A percentile compares a stretch with the other conserved stretches of the same genome.
Evolutionary conservation across 1,284 basidiomycete species (phyloP).

Genomic region (Fomitiporia mediterranea): DNA sequence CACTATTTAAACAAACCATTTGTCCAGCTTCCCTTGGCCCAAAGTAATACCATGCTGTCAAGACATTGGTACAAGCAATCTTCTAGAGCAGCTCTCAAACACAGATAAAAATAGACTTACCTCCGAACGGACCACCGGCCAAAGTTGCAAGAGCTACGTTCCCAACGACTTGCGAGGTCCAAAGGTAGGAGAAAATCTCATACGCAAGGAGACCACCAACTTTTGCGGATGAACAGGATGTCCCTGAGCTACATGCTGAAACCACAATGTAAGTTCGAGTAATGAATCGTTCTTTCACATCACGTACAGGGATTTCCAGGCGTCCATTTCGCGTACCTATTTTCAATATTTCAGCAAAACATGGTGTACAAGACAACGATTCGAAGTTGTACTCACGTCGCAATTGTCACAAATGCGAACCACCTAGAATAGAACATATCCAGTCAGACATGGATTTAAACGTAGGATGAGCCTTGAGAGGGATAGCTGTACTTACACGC

Average conservation of each 20-base stretch:
- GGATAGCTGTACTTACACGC: conserved; percentile 45
- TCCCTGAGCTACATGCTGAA: conserved; percentile 38
- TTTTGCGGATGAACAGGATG: conserved; percentile 46
- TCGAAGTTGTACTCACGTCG: conserved; percentile 45
- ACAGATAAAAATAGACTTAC: conserved; percentile 33
- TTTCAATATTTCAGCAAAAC: not conserved
- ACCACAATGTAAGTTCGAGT: no score
- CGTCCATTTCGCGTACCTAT: conserved; percentile 71
- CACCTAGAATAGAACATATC: no score
- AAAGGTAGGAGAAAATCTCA: conserved; percentile 77
- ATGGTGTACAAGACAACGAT: not conserved
- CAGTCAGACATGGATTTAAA: conserved; percentile 12
- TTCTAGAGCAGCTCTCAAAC: not conserved
- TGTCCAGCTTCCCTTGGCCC: conserved; percentile 55
- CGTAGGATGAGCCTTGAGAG: no score
- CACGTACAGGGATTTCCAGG: conserved; percentile 62
- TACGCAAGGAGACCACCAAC: conserved; percentile 74
- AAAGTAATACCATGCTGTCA: conserved; percentile 67
- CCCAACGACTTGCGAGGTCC: conserved; percentile 76
- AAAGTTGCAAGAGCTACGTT: conserved; percentile 79
- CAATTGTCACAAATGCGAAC: conserved; percentile 67
- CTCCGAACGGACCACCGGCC: conserved; percentile 65
- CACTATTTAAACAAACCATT: conserved; percentile 50
- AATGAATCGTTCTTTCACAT: no score
- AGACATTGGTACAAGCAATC: not conserved